Base-by-base conservation (phyloP, 1,284 basidiomycete genomes). In the Ustilago nuda region DNA sequence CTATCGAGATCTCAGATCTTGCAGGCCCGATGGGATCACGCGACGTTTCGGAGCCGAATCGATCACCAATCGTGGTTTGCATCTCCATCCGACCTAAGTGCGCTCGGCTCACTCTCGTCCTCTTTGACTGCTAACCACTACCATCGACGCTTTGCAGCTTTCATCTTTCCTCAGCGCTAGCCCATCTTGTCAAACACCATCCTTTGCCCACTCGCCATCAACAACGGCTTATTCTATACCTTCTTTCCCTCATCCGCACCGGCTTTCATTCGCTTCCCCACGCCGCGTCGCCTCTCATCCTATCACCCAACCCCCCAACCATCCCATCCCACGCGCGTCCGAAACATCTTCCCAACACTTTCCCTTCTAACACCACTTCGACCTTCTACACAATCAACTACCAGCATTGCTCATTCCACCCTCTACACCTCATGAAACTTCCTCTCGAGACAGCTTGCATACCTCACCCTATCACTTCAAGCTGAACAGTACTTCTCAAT, bases 21-120 rank as follows among this genome's bases (percentile, higher is more conserved):
- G 23, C 17, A 0, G 4, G 4, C 33, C 36, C 33, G 33, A 54
- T 54, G 13, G 35, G n/a, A 15, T 33, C 27, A 9, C n/a, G 27
- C 0, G n/a, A 19, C 1, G 19, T 1, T 19, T 19, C 70, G 71
- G 71, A 68, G n/a, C 66, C 65, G 66, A 65, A 48, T 73, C 71
- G 71, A 73, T 73, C 71, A 73, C 71, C 65, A 68, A 46, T 5
- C n/a, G 4, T 41, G 19, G 8, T 9, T 2, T 48, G 46, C 37
- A 39, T 43, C 17, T 37, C 57, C 64, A 61, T 51, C 45, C 46
- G 30, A 50, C 30, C 48, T 15, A 32, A 50, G 23, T 6, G 8
- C 30, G 27, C 48, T 37, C 36, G 36, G 48, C 48, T 50, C 48
- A 27, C 48, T 45, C 43, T 45, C 23, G 11, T 4, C 8, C 4